Percentiles rank a stretch among this genome's conserved stretches.
phyloP scores from a whole-genome alignment of 192 early-diverging fungal genomes.

The Chytriomyces confervae region DNA sequence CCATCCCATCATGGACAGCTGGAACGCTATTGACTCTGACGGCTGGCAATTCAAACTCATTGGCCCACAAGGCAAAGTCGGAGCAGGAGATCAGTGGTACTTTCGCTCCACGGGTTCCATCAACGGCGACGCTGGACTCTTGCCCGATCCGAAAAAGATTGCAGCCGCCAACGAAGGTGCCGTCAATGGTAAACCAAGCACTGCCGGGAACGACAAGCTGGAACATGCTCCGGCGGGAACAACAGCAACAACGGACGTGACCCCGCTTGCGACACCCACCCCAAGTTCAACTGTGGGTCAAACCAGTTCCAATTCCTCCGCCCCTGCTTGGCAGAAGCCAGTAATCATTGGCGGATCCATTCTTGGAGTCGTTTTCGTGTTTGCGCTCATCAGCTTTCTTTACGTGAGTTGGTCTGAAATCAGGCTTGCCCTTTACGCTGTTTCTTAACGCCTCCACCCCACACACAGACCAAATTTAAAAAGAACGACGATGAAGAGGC shows the following conservation, averaged over 20 bases:
- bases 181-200: constrained; percentile 1
- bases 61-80: constrained; percentile 25
- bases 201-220: neutral
- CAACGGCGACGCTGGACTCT: neutral
- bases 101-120: neutral
- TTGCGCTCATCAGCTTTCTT: constrained; percentile 7
- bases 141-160: neutral
- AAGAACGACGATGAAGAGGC: neutral
- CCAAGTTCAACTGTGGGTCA: no score
- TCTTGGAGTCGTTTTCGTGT: neutral
- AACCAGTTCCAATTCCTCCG: neutral
- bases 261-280: neutral
- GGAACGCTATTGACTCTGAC: neutral
- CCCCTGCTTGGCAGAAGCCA: constrained; percentile 10
- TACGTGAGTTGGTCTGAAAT: constrained; percentile 1
- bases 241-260: neutral
- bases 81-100: constrained; percentile 18
- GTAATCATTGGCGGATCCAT: constrained; percentile 6
- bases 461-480: neutral
- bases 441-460: neutral
- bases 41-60: constrained; percentile 1
- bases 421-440: neutral
- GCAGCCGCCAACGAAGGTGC: neutral
- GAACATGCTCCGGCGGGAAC: neutral
- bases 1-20: no score